These are phyloP conservation scores for Alternaria viburni DNA, from an alignment of 2,329 filamentous ascomycete species.

Conservation along the genomic window DNA sequence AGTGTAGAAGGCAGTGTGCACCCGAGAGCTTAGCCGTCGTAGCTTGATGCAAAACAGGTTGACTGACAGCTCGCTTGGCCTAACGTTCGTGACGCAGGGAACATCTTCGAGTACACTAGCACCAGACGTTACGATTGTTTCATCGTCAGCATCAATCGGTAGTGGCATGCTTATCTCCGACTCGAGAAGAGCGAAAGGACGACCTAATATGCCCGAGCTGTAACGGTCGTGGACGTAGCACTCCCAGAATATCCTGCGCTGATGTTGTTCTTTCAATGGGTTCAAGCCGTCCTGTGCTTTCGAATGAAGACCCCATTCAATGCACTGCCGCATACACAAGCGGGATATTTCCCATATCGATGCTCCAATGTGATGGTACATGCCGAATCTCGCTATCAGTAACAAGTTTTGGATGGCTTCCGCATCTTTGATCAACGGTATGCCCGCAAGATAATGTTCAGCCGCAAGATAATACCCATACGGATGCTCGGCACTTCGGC, in stretches of 20 bases:
- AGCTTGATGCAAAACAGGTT: conserved; percentile 51
- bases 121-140: conserved; percentile 22
- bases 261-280: conserved; percentile 46
- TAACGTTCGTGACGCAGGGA: conserved; percentile 4
- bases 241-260: conserved; percentile 54
- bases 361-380: conserved; percentile 52
- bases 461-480: conserved; percentile 52
- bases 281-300: conserved; percentile 3
- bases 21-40: conserved; percentile 51
- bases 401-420: conserved; percentile 51
- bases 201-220: conserved; percentile 51
- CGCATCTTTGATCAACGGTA: conserved; percentile 42
- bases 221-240: conserved; percentile 56
- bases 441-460: conserved; percentile 37
- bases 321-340: conserved; percentile 51
- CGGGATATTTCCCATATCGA: conserved; percentile 53
- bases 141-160: conserved; percentile 46
- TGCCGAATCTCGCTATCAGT: conserved; percentile 51
- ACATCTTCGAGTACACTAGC: not conserved
- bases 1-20: conserved; percentile 41
- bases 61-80: conserved; percentile 42
- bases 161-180: conserved; percentile 48
- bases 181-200: conserved; percentile 53
- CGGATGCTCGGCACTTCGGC: conserved; percentile 44
- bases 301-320: conserved; percentile 48